Base-by-base conservation (phyloP, 768 basidiomycete species). In the Phlebiopsis gigantea region DNA sequence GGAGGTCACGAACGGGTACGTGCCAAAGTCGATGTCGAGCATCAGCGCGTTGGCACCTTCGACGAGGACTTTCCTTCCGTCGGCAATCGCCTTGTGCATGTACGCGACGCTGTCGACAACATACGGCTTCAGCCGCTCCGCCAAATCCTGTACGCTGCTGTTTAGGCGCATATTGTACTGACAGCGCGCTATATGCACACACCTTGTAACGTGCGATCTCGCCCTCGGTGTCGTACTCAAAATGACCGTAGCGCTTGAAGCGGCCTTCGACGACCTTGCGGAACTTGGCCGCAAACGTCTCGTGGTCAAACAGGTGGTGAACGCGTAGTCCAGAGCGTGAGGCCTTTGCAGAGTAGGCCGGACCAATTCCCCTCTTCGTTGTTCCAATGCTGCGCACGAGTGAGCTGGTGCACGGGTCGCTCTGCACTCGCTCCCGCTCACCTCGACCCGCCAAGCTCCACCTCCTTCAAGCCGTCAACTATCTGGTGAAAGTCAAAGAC, bases 401-500 rank as follows among this genome's bases (percentile, higher is more conserved):
- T n/a, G n/a, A n/a, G n/a, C n/a, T n/a, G n/a, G n/a, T n/a, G n/a
- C n/a, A n/a, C n/a, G n/a, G n/a, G n/a, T n/a, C n/a, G n/a, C n/a
- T n/a, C n/a, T n/a, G n/a, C n/a, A n/a, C n/a, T n/a, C n/a, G n/a
- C n/a, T n/a, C n/a, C n/a, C n/a, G n/a, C 64, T 42, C 62, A 86
- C 86, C 87, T 90, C 1, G 85, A 87, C 8, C 92, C 90, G 22
- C 97, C 97, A 22, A 98, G 82, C 70, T 98, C 97, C 39, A 93
- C 92, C 71, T 99, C 97, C 71, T 98, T 99, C 66, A 99, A 75
- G 5, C 97, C 97, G 68, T 99, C 97, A 26, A 98, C 97, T 66
- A 98, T 98, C 76, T 99, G 97, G 73, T 99, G 97, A 72, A 99
- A 98, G 69, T 98, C 97, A 67, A 99, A 94, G 30, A 99, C 97